Base-by-base conservation (phyloP, 129 eudicot genomes). In the Pulicaria dysenterica region DNA sequence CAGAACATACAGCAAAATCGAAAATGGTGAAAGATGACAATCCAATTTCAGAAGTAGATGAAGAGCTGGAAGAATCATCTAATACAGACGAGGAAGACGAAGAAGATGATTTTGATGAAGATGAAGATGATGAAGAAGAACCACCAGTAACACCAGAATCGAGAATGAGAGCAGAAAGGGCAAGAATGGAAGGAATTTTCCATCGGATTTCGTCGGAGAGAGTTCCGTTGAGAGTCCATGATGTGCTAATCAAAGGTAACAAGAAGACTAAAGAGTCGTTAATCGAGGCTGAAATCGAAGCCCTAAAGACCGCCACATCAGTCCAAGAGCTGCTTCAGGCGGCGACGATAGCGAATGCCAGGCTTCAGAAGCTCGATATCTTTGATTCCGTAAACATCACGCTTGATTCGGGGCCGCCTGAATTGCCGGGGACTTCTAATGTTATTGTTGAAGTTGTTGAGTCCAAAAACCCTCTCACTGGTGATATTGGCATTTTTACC, bases 381-480 rank as follows among this genome's bases (percentile, higher is more conserved):
- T 71, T 79, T 44, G 83, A 79, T 72, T 79, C 83, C 4, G 73
- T 90, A 6, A 79, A 72, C 50, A 80, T 94, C 48, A 88, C 95
- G 50, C 83, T 94, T 11, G 96, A 94, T 77, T 69, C 96, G 0
- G 98, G 98, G 2, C 98, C 98, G 4, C 73, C 83, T 36, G 98
- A 90, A 75, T 78, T 93, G 80, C 96, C 96, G 7, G 97, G 96
- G 12, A 87, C 97, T 12, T 64, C 89, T 31, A 90, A 90, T 79
- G 96, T 94, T 5, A 66, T 94, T 40, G 82, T 94, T 19, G 72
- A 85, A 83, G 91, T 94, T 72, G 83, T 79, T 3, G 83, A 79
- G 69, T 39, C 69, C 4, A 72, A 64, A 47, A 64, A 64, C 73
- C 78, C 78, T 57, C 77, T 79, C 68, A 54, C 73, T 39, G 73